phyloP scores from a whole-genome alignment of 495 filamentous ascomycete genomes.

The Hypoxylon subgilvum region DNA sequence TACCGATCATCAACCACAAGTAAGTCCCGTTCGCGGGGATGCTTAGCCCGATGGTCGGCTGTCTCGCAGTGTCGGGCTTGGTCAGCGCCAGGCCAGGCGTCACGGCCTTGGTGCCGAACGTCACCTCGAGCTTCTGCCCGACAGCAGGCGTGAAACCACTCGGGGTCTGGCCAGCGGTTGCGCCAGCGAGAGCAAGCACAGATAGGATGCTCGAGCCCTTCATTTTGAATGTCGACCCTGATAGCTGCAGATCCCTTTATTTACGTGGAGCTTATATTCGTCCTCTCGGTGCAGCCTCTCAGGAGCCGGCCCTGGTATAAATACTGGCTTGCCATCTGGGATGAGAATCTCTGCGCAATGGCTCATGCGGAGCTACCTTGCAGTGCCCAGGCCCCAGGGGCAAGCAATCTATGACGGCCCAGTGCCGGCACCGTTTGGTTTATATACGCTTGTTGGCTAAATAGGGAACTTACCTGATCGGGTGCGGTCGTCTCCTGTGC shows the following conservation, averaged over 20 bases:
- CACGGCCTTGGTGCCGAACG: conserved; percentile 50
- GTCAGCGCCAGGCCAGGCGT: conserved; percentile 48
- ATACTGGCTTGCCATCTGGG: conserved; percentile 11
- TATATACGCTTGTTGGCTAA: conserved; percentile 36
- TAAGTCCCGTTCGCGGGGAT: conserved; percentile 48
- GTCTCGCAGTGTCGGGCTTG: conserved; percentile 47
- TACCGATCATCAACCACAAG: conserved; percentile 55
- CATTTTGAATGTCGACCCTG: conserved; percentile 25
- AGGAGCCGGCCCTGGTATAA: conserved; percentile 23
- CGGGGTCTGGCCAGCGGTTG: conserved; percentile 49
- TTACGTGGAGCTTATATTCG: not conserved
- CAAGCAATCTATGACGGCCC: conserved; percentile 23
- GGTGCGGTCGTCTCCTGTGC: conserved; percentile 16
- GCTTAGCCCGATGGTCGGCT: conserved; percentile 51
- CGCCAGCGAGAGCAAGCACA: conserved; percentile 27
- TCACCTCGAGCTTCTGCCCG: conserved; percentile 50
- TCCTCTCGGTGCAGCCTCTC: not conserved
- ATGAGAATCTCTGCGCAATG: conserved; percentile 18
- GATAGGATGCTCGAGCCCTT: conserved; percentile 33
- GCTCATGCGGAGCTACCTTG: conserved; percentile 15
- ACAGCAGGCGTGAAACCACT: conserved; percentile 49
- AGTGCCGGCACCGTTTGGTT: conserved; percentile 15
- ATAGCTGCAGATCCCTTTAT: not conserved
- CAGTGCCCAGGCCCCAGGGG: conserved; percentile 17
- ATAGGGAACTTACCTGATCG: conserved; percentile 33